phyloP scores from a whole-genome alignment of 257 asterid species.

The Thymus quinquecostatus region DNA sequence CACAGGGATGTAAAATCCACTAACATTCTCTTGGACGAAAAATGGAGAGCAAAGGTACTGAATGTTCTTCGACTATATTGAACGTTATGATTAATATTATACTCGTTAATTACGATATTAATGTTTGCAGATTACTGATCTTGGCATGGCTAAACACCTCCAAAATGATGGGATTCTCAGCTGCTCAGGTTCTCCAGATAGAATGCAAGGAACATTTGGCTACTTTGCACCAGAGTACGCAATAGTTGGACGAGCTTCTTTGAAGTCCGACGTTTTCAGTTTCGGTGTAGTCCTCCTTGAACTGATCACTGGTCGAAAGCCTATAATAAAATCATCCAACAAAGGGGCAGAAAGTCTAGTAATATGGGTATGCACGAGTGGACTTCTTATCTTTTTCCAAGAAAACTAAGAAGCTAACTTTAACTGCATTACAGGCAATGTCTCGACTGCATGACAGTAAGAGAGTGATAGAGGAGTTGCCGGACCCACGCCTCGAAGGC shows the following conservation, averaged over 20 bases:
- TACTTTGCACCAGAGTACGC: slow-evolving; percentile 98
- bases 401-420: slow-evolving; percentile 26
- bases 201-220: slow-evolving; percentile 98
- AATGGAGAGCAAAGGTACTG: slow-evolving; percentile 88
- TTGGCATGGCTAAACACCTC: slow-evolving; percentile 96
- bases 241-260: slow-evolving; percentile 81
- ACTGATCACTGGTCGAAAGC: slow-evolving; percentile 78
- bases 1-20: slow-evolving; percentile 98
- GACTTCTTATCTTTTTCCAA: background rate
- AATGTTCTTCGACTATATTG: slow-evolving; percentile 3
- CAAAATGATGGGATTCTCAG: slow-evolving; percentile 70
- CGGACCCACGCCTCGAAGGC: slow-evolving; percentile 76
- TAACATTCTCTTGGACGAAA: slow-evolving; percentile 87
- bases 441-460: slow-evolving; percentile 77
- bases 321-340: slow-evolving; percentile 62
- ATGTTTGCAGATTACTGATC: slow-evolving; percentile 84
- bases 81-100: slow-evolving; percentile 4
- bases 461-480: slow-evolving; percentile 79
- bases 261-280: slow-evolving; percentile 95
- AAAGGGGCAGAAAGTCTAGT: slow-evolving; percentile 84
- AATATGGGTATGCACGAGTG: slow-evolving; percentile 72
- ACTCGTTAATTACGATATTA: background rate
- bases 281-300: slow-evolving; percentile 99
- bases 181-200: slow-evolving; percentile 81
- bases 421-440: slow-evolving; percentile 58